Evolutionary conservation across 306 rosid genomes (phyloP).

Genomic region (Trifolium repens): DNA sequence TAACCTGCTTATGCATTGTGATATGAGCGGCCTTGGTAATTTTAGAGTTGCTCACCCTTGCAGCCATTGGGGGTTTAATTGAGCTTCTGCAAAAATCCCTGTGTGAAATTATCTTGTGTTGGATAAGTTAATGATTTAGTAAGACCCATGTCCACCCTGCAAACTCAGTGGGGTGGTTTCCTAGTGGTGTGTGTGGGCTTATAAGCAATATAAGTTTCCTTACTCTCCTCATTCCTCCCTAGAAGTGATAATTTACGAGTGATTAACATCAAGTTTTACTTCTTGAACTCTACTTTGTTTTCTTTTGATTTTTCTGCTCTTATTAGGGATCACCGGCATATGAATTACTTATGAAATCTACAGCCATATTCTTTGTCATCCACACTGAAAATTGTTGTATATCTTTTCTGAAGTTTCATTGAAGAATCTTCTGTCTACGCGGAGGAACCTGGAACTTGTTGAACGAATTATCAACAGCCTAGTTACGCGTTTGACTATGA

Average conservation of each 20-base stretch:
- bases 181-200: slow-evolving; percentile 9
- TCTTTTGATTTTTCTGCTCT: slow-evolving; percentile 23
- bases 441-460: slow-evolving; percentile 59
- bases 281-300: slow-evolving; percentile 16
- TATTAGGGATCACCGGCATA: slow-evolving; percentile 1
- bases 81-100: neutral
- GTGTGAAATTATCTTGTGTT: neutral
- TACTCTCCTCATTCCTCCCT: slow-evolving; percentile 10
- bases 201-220: slow-evolving; percentile 14
- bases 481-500: slow-evolving; percentile 65
- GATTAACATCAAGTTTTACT: slow-evolving; percentile 14
- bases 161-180: neutral
- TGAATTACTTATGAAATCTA: slow-evolving; percentile 22
- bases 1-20: slow-evolving; percentile 19
- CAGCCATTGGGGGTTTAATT: neutral
- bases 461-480: slow-evolving; percentile 76
- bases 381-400: slow-evolving; percentile 30
- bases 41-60: neutral
- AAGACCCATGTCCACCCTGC: slow-evolving; percentile 2
- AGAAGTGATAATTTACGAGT: slow-evolving; percentile 19
- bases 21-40: neutral
- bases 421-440: slow-evolving; percentile 59
- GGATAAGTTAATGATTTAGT: slow-evolving; percentile 4
- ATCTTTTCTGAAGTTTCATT: slow-evolving; percentile 64
- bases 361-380: slow-evolving; percentile 21